phyloP scores from a whole-genome alignment of 768 basidiomycete species.

The Mycena filopes region DNA sequence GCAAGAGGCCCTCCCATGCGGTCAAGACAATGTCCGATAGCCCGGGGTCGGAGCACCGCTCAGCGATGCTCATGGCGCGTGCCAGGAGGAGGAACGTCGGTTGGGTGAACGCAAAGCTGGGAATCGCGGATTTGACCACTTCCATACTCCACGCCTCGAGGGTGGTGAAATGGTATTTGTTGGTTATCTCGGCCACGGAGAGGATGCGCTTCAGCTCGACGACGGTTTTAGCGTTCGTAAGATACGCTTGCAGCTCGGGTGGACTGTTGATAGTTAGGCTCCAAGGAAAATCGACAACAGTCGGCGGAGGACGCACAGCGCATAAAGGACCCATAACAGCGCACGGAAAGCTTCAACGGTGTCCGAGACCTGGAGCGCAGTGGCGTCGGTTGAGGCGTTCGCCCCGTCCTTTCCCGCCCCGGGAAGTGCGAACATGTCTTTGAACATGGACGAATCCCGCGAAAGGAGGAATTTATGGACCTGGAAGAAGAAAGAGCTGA shows the following conservation, averaged over 20 bases:
- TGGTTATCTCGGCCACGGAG: slow-evolving; percentile 2
- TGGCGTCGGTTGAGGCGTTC: too few relatives aligned
- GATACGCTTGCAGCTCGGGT: too few relatives aligned
- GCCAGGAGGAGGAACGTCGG: neutral
- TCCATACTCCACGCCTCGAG: slow-evolving; percentile 11
- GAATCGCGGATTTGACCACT: neutral
- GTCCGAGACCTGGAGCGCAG: neutral
- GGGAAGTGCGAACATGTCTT: too few relatives aligned
- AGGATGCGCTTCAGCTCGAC: neutral
- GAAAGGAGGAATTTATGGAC: too few relatives aligned
- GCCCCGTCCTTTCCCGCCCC: too few relatives aligned
- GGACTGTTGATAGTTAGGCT: too few relatives aligned
- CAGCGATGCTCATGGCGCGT: slow-evolving; percentile 1
- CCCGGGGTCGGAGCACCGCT: neutral
- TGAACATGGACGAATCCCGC: too few relatives aligned
- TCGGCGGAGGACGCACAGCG: too few relatives aligned
- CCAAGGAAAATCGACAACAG: too few relatives aligned
- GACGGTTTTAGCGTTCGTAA: too few relatives aligned
- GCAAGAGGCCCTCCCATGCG: slow-evolving; percentile 8
- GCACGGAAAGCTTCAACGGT: neutral
- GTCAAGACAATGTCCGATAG: neutral
- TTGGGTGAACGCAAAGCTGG: neutral
- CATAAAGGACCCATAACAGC: neutral
- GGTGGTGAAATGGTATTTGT: slow-evolving; percentile 9
- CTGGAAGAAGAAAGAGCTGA: too few relatives aligned